Base-by-base conservation (phyloP, 306 rosid species). In the Ceratonia siliqua region DNA sequence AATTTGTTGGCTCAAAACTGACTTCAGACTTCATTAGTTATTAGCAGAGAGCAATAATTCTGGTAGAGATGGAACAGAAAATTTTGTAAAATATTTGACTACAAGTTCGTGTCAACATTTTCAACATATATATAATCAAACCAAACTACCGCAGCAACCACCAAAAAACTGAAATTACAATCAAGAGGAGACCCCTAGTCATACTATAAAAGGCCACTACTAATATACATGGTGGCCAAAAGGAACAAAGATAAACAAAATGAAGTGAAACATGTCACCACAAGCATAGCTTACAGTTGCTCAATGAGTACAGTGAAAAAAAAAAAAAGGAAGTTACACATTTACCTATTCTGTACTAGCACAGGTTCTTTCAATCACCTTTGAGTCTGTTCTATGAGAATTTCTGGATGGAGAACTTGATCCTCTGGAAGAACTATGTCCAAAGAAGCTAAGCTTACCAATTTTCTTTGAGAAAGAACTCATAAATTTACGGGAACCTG, bases 291-390 rank as follows among this genome's bases (percentile, higher is more conserved):
- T 73, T 84, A 83, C 82, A 89, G 43, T 74, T 84, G 20, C 70
- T 62, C 27, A 77, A 68, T 78, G 62, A 78, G 61, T 73, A 57
- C 67, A 74, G 6, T 62, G 61, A 66, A 28, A 68, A 52, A 46
- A 39, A n/a, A 46, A 9, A 49, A 72, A 65, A 6, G 27, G 49
- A 50, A 62, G 62, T 42, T 80, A 62, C 73, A 77, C 68, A 55
- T 62, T 72, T 63, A 53, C 79, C 94, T 95, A 95, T 30, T 90
- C 96, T 25, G 91, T 90, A 90, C 98, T 92, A 73, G 97, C 97
- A 87, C 99, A 92, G 36, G 97, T 90, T 89, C 98, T 92, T 67
- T 92, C 94, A 38, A 95, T 87, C 73, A 92, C 97, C 86, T 95
- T 95, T 20, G 98, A 90, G 81, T 90, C 92, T 35, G 98, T 92